Evolutionary conservation across 768 basidiomycete species (phyloP).

Genomic region (Infundibulicybe gibba): DNA sequence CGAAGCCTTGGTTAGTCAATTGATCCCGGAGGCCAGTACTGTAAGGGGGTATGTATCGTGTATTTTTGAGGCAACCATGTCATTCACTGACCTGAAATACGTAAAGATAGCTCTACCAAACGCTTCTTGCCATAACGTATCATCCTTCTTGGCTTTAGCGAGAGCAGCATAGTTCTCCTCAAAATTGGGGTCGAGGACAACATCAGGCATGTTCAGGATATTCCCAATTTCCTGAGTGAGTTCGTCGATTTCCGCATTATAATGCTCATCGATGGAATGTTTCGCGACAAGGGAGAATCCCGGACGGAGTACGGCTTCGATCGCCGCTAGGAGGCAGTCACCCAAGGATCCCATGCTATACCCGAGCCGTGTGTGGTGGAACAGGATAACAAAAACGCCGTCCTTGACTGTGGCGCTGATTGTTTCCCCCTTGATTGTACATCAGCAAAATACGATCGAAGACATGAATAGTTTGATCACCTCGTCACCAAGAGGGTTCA

Average conservation of each 20-base stretch:
- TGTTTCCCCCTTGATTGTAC: slow-evolving; percentile 21
- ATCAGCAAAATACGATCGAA: too few relatives aligned
- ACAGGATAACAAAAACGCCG: slow-evolving; percentile 35
- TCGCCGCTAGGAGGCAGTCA: slow-evolving; percentile 24
- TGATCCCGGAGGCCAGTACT: slow-evolving; percentile 28
- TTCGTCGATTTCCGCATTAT: slow-evolving; percentile 24
- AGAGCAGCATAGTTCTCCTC: slow-evolving; percentile 26
- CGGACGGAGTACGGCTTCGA: slow-evolving; percentile 26
- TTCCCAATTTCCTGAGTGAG: slow-evolving; percentile 22
- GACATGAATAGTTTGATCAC: too few relatives aligned
- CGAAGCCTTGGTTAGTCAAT: slow-evolving; percentile 29
- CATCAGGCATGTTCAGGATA: slow-evolving; percentile 22
- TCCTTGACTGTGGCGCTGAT: slow-evolving; percentile 32
- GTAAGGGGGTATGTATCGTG: too few relatives aligned
- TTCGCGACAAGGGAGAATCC: slow-evolving; percentile 28
- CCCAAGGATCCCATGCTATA: slow-evolving; percentile 23
- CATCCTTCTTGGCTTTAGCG: slow-evolving; percentile 14
- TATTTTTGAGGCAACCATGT: neutral
- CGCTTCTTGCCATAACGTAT: slow-evolving; percentile 21
- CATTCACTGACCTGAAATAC: slow-evolving; percentile 22
- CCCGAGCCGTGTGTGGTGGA: slow-evolving; percentile 25
- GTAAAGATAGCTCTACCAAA: slow-evolving; percentile 21
- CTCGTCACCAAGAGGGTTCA: too few relatives aligned
- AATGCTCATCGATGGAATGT: slow-evolving; percentile 27
- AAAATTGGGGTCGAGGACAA: slow-evolving; percentile 35